Evolutionary conservation across 1,139 yeast genomes (phyloP), one percentile per base, ranked within the genome.

Genomic region (Pneumocystis canis): DNA sequence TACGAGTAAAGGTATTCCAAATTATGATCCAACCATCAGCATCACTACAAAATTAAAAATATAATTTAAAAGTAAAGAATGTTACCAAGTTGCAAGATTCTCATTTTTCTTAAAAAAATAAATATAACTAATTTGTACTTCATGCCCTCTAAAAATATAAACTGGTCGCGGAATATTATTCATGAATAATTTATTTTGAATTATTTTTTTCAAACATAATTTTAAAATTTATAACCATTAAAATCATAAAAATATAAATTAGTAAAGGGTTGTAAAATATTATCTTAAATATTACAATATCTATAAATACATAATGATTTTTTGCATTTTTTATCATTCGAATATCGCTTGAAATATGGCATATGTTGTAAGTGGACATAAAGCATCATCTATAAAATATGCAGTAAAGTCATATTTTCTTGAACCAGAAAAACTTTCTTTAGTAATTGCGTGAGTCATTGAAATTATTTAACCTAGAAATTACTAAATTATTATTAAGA

Each of bases 371-470:
- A 61, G 68, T 18, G 60, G 66, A 7, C 67, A 66, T 60, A 66
- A 65, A 64, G 66, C 68, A 18, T 64, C 69, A 9, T 68, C 70
- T n/a, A 65, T 68, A 25, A 63, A 66, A 39, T 61, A 66, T 28
- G 67, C 70, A 7, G 64, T 67, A 54, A 62, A 63, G 32, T 65
- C 69, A 30, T 61, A 64, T 47, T 58, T 68, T 20, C 59, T 63
- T n/a, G 60, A 53, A 18, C 47, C 63, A 2, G 63, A 61, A 20
- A 60, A 31, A 16, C 59, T 66, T 35, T 59, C 62, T 37, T 63
- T 67, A 20, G 63, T 67, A 40, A 66, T 67, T 30, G 62, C 64
- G 35, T 64, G 64, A 18, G 31, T 64, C 4, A 58, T 66, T 6
- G 28, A 63, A 57, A 63, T 62, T 41, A 59, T 65, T 32, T 60